Conservation (phyloP, 805 yeast species). For the Yarrowia deformans region DNA sequence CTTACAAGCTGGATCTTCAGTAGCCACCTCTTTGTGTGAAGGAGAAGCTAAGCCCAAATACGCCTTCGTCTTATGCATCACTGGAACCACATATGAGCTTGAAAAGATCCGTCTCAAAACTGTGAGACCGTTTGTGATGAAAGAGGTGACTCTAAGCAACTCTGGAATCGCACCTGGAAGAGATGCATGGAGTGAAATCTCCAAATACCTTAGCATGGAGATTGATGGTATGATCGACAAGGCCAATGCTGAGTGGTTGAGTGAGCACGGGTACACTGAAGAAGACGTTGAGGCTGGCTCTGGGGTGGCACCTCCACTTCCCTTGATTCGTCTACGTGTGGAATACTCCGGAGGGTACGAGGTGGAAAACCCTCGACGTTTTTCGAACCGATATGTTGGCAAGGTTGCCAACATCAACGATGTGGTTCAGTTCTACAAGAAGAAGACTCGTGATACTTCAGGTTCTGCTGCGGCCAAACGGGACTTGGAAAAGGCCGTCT, state of each 20-base stretch:
- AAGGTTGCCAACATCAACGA: conserved; percentile 90
- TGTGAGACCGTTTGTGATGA: conserved; percentile 83
- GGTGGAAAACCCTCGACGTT: conserved; percentile 87
- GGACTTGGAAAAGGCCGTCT: not conserved
- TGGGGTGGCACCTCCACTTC: conserved; percentile 66
- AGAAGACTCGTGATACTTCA: conserved; percentile 49
- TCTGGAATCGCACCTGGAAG: conserved; percentile 66
- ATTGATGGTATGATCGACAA: conserved; percentile 71
- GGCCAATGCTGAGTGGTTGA: conserved; percentile 62
- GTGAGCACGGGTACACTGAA: conserved; percentile 44
- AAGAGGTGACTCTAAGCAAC: conserved; percentile 63
- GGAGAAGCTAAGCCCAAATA: conserved; percentile 81
- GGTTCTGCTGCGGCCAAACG: not conserved
- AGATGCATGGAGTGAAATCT: conserved; percentile 66
- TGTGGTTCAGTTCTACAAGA: conserved; percentile 73
- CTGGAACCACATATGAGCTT: conserved; percentile 61
- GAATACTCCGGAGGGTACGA: conserved; percentile 92
- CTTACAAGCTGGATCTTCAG: conserved; percentile 91
- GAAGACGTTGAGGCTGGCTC: conserved; percentile 39
- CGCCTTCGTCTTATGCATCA: conserved; percentile 72
- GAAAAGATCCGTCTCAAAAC: conserved; percentile 71
- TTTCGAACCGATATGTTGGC: conserved; percentile 90
- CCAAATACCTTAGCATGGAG: conserved; percentile 63
- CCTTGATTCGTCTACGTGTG: conserved; percentile 80
- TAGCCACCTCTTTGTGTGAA: conserved; percentile 87